Base-by-base conservation (phyloP, 208 protist species). In the Acanthamoeba quina region DNA sequence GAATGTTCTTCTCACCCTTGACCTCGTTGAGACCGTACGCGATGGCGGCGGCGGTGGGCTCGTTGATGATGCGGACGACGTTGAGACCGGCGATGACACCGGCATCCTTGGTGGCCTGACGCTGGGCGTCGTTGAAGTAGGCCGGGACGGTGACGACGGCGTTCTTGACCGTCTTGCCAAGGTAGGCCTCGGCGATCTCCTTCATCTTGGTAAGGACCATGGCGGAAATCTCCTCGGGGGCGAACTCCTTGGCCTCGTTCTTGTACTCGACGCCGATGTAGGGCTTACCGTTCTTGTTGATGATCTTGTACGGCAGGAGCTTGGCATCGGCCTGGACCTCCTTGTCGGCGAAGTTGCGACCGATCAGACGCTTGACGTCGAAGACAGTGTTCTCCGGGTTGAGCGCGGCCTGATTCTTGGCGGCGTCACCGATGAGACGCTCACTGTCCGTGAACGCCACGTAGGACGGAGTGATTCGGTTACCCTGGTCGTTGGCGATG, bases 41-140 rank as follows among this genome's bases (percentile, higher is more conserved):
- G 94, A 99, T 98, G 83, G 99, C 99, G 41, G 99, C 99, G 2
- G 99, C 99, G 44, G 99, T 99, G 49, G 99, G 99, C 97, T 99
- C 99, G 98, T 99, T 99, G 97, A 99, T 99, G 97, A 99, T 99
- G 96, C 99, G 98, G 80, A 99, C 95, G 41, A 99, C 99, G 62
- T 99, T 98, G 17, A 99, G 86, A 34, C 98, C 98, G 37, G 98
- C 95, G 92, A 99, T 99, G 64, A 95, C 94, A 64, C 98, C 98
- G 64, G 98, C 98, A 94, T 99, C 98, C 94, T 98, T 99, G 64
- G 98, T 99, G 60, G 98, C 98, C 95, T 98, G 97, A 74, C 98
- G 94, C 96, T 99, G 98, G 17, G 97, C 95, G 95, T 99, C 98
- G 96, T 99, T 99, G 98, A 99, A 99, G 97, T 99, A 99, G 72